Conservation (phyloP, 768 basidiomycete species). For the Rickenella mellea region DNA sequence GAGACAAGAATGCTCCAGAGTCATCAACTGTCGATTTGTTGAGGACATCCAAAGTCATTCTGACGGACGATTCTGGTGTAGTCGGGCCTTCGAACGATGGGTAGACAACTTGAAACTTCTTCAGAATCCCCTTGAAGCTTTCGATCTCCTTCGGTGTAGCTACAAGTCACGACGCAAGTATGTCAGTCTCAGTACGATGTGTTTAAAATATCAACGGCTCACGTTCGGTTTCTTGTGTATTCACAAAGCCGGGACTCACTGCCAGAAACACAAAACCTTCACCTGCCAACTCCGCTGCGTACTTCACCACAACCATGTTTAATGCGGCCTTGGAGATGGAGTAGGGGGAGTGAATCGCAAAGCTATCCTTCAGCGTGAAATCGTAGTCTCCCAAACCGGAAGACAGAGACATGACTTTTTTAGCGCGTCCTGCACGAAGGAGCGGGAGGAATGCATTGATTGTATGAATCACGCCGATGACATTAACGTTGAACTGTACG, state of each 20-base stretch:
- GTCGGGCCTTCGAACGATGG: constrained; percentile 14
- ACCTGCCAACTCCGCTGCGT: constrained; percentile 18
- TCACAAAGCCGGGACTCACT: constrained; percentile 27
- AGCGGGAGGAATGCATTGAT: constrained; percentile 31
- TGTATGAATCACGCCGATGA: constrained; percentile 24
- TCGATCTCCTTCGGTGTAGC: constrained; percentile 8
- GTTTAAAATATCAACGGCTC: neutral
- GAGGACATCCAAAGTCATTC: constrained; percentile 11
- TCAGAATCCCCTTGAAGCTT: constrained; percentile 5
- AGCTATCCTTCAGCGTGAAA: constrained; percentile 10
- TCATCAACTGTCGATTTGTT: constrained; percentile 7
- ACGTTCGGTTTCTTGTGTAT: constrained; percentile 13
- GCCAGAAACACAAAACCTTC: constrained; percentile 28
- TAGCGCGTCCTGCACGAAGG: constrained; percentile 19
- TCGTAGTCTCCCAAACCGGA: constrained; percentile 21
- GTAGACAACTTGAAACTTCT: constrained; percentile 3
- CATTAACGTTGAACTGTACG: constrained; percentile 22
- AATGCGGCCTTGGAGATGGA: constrained; percentile 27
- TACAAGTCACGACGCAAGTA: neutral
- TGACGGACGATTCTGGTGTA: constrained; percentile 10
- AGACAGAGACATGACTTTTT: constrained; percentile 26
- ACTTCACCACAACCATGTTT: constrained; percentile 28
- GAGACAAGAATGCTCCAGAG: constrained; percentile 15
- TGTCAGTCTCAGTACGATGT: neutral
- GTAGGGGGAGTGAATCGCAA: constrained; percentile 16